phyloP scores from a whole-genome alignment of 192 early-diverging fungal species.

The Bifiguratus adelaidae region DNA sequence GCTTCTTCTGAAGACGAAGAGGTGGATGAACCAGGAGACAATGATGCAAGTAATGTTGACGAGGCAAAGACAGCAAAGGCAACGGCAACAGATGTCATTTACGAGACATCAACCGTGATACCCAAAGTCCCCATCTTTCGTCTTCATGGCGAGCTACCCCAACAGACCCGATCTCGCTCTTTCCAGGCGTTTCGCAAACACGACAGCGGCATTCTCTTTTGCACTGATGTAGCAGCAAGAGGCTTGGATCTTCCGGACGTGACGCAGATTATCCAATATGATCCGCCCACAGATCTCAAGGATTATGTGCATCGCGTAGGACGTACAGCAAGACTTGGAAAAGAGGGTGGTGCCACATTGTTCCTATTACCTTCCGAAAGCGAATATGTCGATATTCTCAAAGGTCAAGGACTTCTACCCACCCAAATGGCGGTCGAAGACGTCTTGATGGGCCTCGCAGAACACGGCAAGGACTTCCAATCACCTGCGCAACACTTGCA shows the following conservation, averaged over 20 bases:
- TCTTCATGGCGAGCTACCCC: constrained; percentile 84
- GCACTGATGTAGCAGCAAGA: constrained; percentile 95
- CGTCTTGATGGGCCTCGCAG: constrained; percentile 42
- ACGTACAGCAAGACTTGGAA: constrained; percentile 90
- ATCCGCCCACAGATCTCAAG: constrained; percentile 85
- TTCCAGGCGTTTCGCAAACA: constrained; percentile 60
- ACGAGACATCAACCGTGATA: constrained; percentile 35
- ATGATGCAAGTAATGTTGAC: constrained; percentile 18
- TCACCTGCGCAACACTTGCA: constrained; percentile 35
- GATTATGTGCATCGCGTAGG: constrained; percentile 98
- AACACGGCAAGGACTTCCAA: constrained; percentile 35
- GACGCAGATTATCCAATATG: constrained; percentile 87
- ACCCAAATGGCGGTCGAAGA: constrained; percentile 42
- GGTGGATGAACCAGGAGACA: constrained; percentile 32
- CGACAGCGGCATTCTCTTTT: constrained; percentile 70
- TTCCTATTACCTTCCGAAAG: constrained; percentile 89
- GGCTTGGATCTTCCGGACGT: constrained; percentile 96
- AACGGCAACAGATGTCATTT: neutral
- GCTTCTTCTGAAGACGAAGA: constrained; percentile 25
- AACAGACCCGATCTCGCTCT: constrained; percentile 64
- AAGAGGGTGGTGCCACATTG: constrained; percentile 72
- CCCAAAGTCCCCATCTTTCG: constrained; percentile 63
- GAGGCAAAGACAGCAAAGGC: neutral
- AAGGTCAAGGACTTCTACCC: constrained; percentile 45
- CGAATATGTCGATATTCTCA: constrained; percentile 57